A percentile compares a stretch with the other conserved stretches of the same genome.
These are phyloP conservation scores for Vaccinium macrocarpon DNA, from an alignment of 148 eudicot species.

Conservation along the genomic window DNA sequence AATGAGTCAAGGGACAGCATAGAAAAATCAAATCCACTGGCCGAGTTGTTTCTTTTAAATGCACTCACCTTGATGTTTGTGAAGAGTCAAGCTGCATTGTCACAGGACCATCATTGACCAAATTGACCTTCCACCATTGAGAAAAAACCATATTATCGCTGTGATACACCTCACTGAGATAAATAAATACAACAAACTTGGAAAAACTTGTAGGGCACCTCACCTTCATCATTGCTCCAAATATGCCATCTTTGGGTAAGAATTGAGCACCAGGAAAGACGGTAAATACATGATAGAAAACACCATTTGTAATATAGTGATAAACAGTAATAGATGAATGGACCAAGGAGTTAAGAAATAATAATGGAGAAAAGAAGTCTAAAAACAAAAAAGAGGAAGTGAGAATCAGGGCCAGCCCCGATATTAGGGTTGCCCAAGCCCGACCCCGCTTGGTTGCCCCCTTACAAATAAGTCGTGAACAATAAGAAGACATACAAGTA, in stretches of 20 bases:
- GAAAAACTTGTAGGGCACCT: constrained; percentile 10
- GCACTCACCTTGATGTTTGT: constrained; percentile 56
- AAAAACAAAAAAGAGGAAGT: background rate
- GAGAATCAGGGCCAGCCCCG: background rate
- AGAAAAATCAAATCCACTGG: background rate
- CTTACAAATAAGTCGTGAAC: no score
- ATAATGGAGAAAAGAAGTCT: background rate
- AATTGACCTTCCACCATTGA: constrained; percentile 54
- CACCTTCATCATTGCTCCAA: constrained; percentile 99
- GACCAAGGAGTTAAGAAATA: background rate
- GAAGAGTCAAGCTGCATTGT: constrained; percentile 92
- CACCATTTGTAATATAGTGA: background rate
- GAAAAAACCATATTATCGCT: background rate
- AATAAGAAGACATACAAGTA: no score
- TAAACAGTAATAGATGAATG: background rate
- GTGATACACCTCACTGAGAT: background rate
- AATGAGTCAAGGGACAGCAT: background rate
- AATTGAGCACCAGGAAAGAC: constrained; percentile 14
- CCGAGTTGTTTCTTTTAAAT: background rate
- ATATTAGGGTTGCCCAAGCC: no score
- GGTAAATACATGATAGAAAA: background rate
- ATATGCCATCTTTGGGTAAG: constrained; percentile 69
- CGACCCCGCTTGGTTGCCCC: no score
- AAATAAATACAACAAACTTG: background rate
- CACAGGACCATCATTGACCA: constrained; percentile 96